Evolutionary conservation across 2,329 filamentous ascomycete species (phyloP).

Genomic region (Hypoxylon sp.): DNA sequence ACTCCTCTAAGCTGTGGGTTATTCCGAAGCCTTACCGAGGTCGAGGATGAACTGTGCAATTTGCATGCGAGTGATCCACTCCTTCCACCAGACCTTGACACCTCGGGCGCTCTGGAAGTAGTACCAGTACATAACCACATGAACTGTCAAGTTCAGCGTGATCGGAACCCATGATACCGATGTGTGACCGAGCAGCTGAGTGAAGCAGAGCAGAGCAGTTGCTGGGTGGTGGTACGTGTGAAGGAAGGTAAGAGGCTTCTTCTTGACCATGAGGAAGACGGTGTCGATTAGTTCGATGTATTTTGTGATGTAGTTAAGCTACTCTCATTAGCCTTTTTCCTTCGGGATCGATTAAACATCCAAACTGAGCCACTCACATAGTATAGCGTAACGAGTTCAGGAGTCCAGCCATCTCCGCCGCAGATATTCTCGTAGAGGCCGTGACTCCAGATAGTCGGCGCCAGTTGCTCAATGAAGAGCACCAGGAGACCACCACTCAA

Average conservation of each 20-base stretch:
- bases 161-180: constrained; percentile 94
- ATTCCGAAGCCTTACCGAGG: constrained; percentile 69
- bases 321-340: constrained; percentile 26
- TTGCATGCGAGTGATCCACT: constrained; percentile 96
- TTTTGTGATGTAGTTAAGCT: constrained; percentile 98
- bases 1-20: background rate
- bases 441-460: constrained; percentile 80
- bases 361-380: constrained; percentile 74
- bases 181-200: constrained; percentile 89
- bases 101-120: constrained; percentile 98
- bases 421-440: constrained; percentile 92
- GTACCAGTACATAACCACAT: constrained; percentile 99
- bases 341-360: no score
- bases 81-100: constrained; percentile 97
- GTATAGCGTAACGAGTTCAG: constrained; percentile 89
- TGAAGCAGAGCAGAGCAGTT: constrained; percentile 94
- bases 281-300: constrained; percentile 95
- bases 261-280: constrained; percentile 96
- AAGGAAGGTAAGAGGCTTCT: constrained; percentile 98
- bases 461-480: constrained; percentile 88
- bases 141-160: constrained; percentile 86
- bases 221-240: constrained; percentile 98
- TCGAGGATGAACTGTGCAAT: constrained; percentile 96
- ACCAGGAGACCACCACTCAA: constrained; percentile 81
- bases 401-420: constrained; percentile 81